A percentile compares a stretch with the other conserved stretches of the same genome.
Conservation (phyloP, 225 moss, liverwort and hornwort genomes). For the Physcomitrellopsis africana region DNA sequence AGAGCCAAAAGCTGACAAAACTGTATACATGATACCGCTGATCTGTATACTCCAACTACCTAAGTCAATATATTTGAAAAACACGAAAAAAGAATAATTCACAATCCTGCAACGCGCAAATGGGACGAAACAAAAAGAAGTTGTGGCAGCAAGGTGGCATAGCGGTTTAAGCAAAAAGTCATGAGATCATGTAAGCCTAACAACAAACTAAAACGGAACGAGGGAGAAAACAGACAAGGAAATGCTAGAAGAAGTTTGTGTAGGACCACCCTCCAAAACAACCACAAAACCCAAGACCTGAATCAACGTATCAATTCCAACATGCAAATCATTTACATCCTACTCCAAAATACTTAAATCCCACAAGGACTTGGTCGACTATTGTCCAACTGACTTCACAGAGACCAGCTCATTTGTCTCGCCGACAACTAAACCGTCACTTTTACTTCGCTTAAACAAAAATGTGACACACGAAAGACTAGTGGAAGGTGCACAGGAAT, state of each 20-base stretch:
- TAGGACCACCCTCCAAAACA: no score
- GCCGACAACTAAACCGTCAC: conserved; percentile 22
- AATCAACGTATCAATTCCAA: background rate
- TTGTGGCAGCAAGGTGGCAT: background rate
- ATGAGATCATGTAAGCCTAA: background rate
- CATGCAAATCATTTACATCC: background rate
- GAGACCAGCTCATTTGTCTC: background rate
- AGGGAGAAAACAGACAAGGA: no score
- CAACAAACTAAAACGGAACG: background rate
- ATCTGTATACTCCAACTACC: conserved; percentile 16
- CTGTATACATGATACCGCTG: background rate
- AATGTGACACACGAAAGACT: conserved; percentile 32
- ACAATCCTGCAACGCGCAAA: background rate
- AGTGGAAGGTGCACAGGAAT: background rate
- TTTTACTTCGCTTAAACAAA: conserved; percentile 4
- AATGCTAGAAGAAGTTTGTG: no score
- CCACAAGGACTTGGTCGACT: conserved; percentile 17
- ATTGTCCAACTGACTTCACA: conserved; percentile 12
- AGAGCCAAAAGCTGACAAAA: background rate
- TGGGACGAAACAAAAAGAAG: background rate
- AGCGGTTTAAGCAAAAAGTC: background rate
- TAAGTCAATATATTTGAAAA: background rate
- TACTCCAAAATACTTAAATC: background rate
- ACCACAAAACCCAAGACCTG: no score
- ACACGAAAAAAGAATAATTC: conserved; percentile 10